phyloP scores from a whole-genome alignment of 352 stramenopile genomes.

The Saprolegnia parasitica region DNA sequence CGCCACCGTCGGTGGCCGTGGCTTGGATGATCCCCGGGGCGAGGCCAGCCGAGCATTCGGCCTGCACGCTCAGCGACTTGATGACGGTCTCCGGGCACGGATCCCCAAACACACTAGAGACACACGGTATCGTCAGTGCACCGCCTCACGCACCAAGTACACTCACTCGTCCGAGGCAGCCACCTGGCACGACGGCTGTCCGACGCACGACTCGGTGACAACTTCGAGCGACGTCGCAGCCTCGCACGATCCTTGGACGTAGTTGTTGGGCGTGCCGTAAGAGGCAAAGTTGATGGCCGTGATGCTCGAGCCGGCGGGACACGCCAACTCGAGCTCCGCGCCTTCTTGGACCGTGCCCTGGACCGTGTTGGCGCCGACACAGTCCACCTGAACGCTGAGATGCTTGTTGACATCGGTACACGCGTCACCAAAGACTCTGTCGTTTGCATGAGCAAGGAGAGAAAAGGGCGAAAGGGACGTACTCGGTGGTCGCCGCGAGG shows the following conservation, averaged over 20 bases:
- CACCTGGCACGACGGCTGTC: not conserved
- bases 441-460: not conserved
- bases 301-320: constrained; percentile 8
- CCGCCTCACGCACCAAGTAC: not conserved
- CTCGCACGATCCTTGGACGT: not conserved
- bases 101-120: constrained; percentile 2
- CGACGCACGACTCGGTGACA: not conserved
- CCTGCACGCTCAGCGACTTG: not conserved
- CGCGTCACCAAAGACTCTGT: constrained; percentile 1
- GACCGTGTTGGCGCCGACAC: not conserved
- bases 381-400: not conserved
- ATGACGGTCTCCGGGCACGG: not conserved
- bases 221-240: not conserved
- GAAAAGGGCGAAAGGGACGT: not conserved
- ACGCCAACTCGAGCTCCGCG: not conserved
- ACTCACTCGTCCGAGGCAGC: not conserved
- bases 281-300: constrained; percentile 7
- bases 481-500: not conserved
- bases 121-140: not conserved
- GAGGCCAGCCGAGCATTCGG: not conserved
- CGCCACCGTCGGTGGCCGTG: not conserved
- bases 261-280: constrained; percentile 3
- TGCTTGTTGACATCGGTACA: not conserved
- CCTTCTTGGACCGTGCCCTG: not conserved
- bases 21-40: not conserved